Evolutionary conservation across 2,329 filamentous ascomycete species (phyloP), one percentile per base, ranked within the genome.

Genomic region (Xylaria hypoxylon): DNA sequence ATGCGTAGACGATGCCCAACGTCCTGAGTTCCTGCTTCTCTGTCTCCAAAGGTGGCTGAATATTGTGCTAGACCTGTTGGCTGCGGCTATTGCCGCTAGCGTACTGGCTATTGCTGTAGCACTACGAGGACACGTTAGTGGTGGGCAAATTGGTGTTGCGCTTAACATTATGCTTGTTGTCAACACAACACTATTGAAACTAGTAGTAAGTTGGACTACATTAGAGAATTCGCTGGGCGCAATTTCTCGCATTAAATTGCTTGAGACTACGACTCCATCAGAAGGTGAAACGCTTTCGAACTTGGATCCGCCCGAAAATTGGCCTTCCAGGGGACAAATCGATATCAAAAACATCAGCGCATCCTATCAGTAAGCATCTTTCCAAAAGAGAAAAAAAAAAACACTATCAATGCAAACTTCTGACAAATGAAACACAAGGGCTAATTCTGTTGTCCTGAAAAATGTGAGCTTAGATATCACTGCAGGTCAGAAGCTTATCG

Each of bases 11-110:
- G 69, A 75, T 8, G 82, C 83, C 0, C 85, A 86, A 64, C 77
- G 80, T 8, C 83, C 85, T 1, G 81, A 82, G 48, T 87, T 84
- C 67, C 76, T 85, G 5, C 78, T 86, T 5, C 79, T 82, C 42
- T 82, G 80, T 35, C 80, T 87, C 4, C 85, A 87, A 69, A 77
- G 82, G 28, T 87, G 85, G 85, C 79, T 87, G 0, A 82, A 78
- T 1, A 73, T 87, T 2, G 83, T 85, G 0, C 75, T 87, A 0
- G 83, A 87, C 65, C 71, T 86, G 2, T 72, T 86, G 1, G 80
- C 84, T 0, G 84, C 84, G 0, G 80, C 73, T 1, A 76, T 87
- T 28, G 84, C 84, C 0, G 78, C 82, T 0, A 68, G 64, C 10
- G 70, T 74, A 0, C 74, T 80, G 17, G 69, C 64, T 4, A 58